These are phyloP conservation scores for Paecilomyces niveus DNA, from an alignment of 2,329 filamentous ascomycete species.

Conservation along the genomic window DNA sequence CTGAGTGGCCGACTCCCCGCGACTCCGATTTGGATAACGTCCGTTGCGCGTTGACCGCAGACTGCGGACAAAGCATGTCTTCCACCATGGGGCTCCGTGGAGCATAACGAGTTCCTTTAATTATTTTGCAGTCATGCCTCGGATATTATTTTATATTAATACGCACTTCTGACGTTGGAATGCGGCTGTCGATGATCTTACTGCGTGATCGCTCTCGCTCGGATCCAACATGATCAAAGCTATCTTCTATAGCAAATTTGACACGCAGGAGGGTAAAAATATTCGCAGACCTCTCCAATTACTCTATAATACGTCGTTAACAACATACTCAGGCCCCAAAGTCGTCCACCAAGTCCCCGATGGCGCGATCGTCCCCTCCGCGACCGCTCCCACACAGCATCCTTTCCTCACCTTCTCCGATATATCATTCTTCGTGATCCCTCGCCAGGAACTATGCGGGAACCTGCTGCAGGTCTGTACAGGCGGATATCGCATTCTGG, in stretches of 20 bases:
- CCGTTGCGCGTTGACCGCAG: background rate
- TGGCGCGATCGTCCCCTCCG: constrained; percentile 47
- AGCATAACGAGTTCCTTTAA: background rate
- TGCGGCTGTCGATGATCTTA: background rate
- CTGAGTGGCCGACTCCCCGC: background rate
- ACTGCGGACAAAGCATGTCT: background rate
- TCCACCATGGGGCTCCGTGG: background rate
- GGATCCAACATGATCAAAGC: constrained; percentile 50
- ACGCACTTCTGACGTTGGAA: background rate
- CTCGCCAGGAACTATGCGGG: constrained; percentile 90
- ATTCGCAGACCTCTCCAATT: background rate
- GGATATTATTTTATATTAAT: background rate
- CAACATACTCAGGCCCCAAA: constrained; percentile 44
- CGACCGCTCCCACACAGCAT: constrained; percentile 42
- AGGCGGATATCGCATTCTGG: constrained; percentile 75
- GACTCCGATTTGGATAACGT: background rate
- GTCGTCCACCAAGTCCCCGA: constrained; percentile 59
- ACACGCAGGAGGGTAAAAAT: constrained; percentile 47
- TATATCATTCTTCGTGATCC: constrained; percentile 88
- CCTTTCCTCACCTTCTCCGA: constrained; percentile 79
- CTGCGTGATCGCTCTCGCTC: constrained; percentile 2
- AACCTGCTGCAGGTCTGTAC: constrained; percentile 65
- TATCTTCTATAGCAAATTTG: constrained; percentile 62
- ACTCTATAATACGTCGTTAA: constrained; percentile 4
- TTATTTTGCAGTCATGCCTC: background rate